Evolutionary conservation across 345 rosid genomes (phyloP).

Genomic region (Salix suchowensis): DNA sequence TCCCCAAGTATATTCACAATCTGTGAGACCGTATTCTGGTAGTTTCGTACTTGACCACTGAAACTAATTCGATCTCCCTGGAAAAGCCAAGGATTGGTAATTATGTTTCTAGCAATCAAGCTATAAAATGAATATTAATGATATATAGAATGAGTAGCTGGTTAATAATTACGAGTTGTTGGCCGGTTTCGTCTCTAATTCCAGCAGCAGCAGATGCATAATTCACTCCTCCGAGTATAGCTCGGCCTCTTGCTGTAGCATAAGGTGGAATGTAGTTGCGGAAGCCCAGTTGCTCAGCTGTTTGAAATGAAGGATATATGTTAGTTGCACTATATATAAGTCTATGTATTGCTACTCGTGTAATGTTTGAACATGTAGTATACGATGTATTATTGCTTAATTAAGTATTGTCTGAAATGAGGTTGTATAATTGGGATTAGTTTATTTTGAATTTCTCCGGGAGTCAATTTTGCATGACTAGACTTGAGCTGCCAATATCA

Average conservation of each 20-base stretch:
- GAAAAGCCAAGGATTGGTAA: neutral
- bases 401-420: too few species aligned
- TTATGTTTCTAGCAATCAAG: neutral
- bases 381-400: too few species aligned
- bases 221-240: conserved; percentile 63
- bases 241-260: conserved; percentile 43
- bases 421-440: too few species aligned
- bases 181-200: conserved; percentile 75
- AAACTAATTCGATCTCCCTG: conserved; percentile 77
- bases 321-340: neutral
- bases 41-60: conserved; percentile 68
- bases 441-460: too few species aligned
- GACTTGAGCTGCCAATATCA: too few species aligned
- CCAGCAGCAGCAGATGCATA: conserved; percentile 91
- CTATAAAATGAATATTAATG: neutral
- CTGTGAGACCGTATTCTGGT: conserved; percentile 54
- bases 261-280: conserved; percentile 52
- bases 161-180: conserved; percentile 50
- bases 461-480: too few species aligned
- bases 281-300: conserved; percentile 79
- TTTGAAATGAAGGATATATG: neutral
- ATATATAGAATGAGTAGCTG: neutral
- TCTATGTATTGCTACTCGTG: too few species aligned
- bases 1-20: conserved; percentile 59
- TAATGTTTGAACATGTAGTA: too few species aligned